Evolutionary conservation across 441 rosid species (phyloP), one percentile per base, ranked within the genome.

Genomic region (Cnidoscolus chayamansa): DNA sequence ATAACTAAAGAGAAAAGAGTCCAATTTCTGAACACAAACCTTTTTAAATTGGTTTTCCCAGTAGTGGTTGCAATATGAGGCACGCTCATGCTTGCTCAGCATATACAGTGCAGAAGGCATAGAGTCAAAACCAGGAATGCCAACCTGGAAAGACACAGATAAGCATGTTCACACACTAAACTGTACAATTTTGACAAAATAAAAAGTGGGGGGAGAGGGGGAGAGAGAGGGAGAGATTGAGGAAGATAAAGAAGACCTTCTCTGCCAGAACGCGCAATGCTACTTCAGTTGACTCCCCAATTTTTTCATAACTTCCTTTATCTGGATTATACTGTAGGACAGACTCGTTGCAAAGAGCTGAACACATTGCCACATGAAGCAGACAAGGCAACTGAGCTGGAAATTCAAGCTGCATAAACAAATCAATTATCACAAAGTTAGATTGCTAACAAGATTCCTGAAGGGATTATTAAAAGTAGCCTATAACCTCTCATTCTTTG

Each of bases 241-340:
- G 61, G 15, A 65, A 57, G 40, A 35, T 40, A 68, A 60, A 50
- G 11, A 54, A 65, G 77, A 93, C 99, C 99, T 96, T 96, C 82
- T 96, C 99, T 61, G 88, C 92, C 79, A 95, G 85, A 75, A 90
- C 97, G 35, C 98, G 94, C 63, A 95, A 87, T 65, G 99, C 99
- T 74, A 95, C 99, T 89, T 95, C 99, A 76, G 99, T 96, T 75
- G 99, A 89, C 84, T 96, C 98, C 67, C 99, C 99, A 74, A 96
- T 96, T 79, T 96, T 96, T 84, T 96, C 99, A 75, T 90, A 93
- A 72, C 74, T 84, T 66, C 88, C 92, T 71, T 91, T 93, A 78
- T 96, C 99, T 67, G 97, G 98, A 84, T 96, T 96, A 82, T 96
- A 96, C 82, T 93, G 99, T 79, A 96, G 82, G 71, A 88, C 80